phyloP scores from a whole-genome alignment of 495 filamentous ascomycete species.

The Penicillium malachiteum region DNA sequence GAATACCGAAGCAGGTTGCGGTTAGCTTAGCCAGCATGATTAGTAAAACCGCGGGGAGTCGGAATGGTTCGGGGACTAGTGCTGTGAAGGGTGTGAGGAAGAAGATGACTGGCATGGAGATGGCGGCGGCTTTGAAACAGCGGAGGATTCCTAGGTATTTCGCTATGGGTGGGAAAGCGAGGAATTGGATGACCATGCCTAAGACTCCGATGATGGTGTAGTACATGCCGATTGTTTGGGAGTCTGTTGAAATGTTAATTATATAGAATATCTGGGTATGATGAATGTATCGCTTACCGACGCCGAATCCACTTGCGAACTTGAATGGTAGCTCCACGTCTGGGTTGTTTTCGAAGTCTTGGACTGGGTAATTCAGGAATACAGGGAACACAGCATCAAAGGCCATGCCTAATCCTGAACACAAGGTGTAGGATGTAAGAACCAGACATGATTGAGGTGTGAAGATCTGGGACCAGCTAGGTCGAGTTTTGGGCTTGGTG shows the following conservation, averaged over 20 bases:
- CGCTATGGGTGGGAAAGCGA: constrained; percentile 71
- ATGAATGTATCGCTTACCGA: constrained; percentile 35
- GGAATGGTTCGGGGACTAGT: constrained; percentile 47
- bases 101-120: constrained; percentile 71
- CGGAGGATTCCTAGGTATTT: constrained; percentile 66
- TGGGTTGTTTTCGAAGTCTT: constrained; percentile 54
- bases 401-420: constrained; percentile 73
- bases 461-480: constrained; percentile 66
- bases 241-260: constrained; percentile 32
- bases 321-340: constrained; percentile 67
- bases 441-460: constrained; percentile 73
- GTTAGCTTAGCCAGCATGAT: constrained; percentile 63
- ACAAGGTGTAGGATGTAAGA: constrained; percentile 68
- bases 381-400: constrained; percentile 81
- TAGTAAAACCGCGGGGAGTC: constrained; percentile 45
- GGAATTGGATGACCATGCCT: constrained; percentile 75
- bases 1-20: constrained; percentile 77
- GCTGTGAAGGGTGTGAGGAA: constrained; percentile 71
- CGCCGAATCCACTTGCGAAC: constrained; percentile 75
- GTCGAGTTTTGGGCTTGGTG: constrained; percentile 29
- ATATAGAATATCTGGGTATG: neutral
- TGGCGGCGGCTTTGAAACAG: constrained; percentile 59
- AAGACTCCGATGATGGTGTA: constrained; percentile 72
- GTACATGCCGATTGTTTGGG: constrained; percentile 70
- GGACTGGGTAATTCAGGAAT: constrained; percentile 71